These are phyloP conservation scores for Berberis thunbergii DNA, from an alignment of 164 flowering plant genomes.

Conservation along the genomic window DNA sequence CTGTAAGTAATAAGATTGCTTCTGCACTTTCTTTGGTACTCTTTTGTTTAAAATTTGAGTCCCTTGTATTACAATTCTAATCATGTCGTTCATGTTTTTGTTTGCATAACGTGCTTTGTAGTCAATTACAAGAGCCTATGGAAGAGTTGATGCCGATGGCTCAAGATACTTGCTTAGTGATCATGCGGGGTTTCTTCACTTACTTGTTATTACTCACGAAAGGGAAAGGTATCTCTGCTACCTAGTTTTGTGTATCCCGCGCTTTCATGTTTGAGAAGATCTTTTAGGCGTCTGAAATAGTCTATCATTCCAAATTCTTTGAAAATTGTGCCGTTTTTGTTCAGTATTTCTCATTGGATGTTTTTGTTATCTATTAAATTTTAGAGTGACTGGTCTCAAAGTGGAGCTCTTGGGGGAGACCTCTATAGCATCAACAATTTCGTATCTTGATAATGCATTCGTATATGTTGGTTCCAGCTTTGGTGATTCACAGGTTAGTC, in stretches of 20 bases:
- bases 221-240: conserved; percentile 61
- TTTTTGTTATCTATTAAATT: background rate
- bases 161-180: conserved; percentile 94
- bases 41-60: background rate
- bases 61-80: background rate
- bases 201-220: conserved; percentile 93
- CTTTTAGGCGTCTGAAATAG: background rate
- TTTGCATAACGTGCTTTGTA: conserved; percentile 24
- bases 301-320: no score
- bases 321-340: background rate
- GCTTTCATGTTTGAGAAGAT: background rate
- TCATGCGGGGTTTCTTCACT: conserved; percentile 83
- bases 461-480: conserved; percentile 92
- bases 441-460: conserved; percentile 89
- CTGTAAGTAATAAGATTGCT: conserved; percentile 37
- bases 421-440: conserved; percentile 87
- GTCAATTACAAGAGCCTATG: conserved; percentile 93
- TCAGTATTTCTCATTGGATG: background rate
- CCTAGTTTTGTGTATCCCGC: conserved; percentile 1
- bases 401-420: conserved; percentile 96
- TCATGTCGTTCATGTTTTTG: background rate
- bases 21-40: background rate
- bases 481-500: conserved; percentile 93
- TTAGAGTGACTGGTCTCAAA: conserved; percentile 91
- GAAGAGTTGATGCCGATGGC: conserved; percentile 98